A percentile compares a stretch with the other conserved stretches of the same genome.
These are phyloP conservation scores for Emmonsia crescens DNA, from an alignment of 2,329 filamentous ascomycete genomes.

Conservation along the genomic window DNA sequence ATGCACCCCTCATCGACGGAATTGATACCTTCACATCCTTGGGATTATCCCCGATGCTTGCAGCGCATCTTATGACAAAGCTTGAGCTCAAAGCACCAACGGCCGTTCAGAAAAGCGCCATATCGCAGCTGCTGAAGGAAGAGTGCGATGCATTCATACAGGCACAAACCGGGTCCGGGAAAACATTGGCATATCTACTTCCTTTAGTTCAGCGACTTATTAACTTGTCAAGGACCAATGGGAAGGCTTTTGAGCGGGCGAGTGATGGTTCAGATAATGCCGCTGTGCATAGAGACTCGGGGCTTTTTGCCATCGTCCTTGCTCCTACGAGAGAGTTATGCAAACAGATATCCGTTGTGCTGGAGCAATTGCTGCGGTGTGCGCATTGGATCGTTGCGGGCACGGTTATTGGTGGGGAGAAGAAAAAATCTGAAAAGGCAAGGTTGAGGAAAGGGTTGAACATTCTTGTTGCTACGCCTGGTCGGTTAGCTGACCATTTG, in stretches of 20 bases:
- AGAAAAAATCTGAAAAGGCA: constrained; percentile 80
- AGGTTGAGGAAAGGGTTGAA: constrained; percentile 87
- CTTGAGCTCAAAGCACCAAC: constrained; percentile 84
- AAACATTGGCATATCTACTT: constrained; percentile 89
- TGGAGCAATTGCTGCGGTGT: constrained; percentile 77
- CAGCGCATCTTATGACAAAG: constrained; percentile 72
- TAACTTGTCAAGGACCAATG: constrained; percentile 50
- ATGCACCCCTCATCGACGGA: constrained; percentile 77
- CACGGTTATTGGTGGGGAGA: constrained; percentile 63
- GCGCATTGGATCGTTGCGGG: constrained; percentile 91
- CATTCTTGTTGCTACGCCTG: constrained; percentile 89
- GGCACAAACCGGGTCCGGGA: constrained; percentile 93
- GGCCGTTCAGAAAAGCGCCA: constrained; percentile 83
- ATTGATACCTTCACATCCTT: constrained; percentile 77
- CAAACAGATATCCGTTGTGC: constrained; percentile 80
- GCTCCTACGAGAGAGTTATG: constrained; percentile 89
- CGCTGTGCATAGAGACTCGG: constrained; percentile 69
- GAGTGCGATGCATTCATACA: constrained; percentile 92
- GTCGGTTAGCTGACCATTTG: constrained; percentile 80
- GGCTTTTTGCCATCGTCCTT: constrained; percentile 86
- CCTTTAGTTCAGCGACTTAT: constrained; percentile 85
- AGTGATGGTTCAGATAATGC: constrained; percentile 26
- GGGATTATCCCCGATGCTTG: constrained; percentile 68
- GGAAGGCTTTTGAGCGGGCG: constrained; percentile 31
- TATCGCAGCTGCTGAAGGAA: constrained; percentile 66